These are phyloP conservation scores for Fusarium sterilihyphosum DNA, from an alignment of 2,329 filamentous ascomycete species.

Conservation along the genomic window DNA sequence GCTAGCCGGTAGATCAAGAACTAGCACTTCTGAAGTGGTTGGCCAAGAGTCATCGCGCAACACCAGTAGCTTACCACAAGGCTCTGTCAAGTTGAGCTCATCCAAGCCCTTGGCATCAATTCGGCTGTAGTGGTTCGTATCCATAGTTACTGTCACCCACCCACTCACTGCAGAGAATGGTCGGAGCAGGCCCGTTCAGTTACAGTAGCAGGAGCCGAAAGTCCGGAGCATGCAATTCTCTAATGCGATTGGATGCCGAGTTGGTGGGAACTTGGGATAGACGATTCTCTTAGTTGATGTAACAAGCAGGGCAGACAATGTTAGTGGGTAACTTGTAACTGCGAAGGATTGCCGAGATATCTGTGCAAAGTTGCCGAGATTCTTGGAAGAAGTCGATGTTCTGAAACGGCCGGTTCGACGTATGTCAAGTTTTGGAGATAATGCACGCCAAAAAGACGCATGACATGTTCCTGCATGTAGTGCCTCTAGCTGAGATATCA, in stretches of 20 bases:
- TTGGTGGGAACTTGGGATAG: constrained; percentile 17
- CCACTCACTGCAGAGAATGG: background rate
- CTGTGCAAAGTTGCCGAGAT: background rate
- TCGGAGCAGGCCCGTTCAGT: background rate
- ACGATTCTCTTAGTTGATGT: constrained; percentile 3
- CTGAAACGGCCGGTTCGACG: constrained; percentile 2
- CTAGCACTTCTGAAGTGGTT: constrained; percentile 2
- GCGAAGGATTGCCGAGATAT: background rate
- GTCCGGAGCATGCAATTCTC: constrained; percentile 7
- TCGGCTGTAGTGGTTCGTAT: background rate
- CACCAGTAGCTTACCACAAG: constrained; percentile 5
- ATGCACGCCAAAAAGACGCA: background rate
- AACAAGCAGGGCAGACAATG: background rate
- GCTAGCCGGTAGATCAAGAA: constrained; percentile 11
- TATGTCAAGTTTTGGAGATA: constrained; percentile 6
- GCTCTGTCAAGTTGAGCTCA: background rate
- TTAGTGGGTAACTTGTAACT: background rate
- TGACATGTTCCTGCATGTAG: background rate
- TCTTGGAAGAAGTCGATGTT: background rate
- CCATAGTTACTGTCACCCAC: background rate
- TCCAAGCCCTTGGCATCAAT: background rate
- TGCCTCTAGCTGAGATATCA: background rate
- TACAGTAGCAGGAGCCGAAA: constrained; percentile 10
- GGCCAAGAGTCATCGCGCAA: background rate
- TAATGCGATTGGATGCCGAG: constrained; percentile 22